Percentiles rank a stretch among this genome's conserved stretches.
Conservation (phyloP, 2,329 filamentous ascomycete genomes). For the Aspergillus thermomutatus region DNA sequence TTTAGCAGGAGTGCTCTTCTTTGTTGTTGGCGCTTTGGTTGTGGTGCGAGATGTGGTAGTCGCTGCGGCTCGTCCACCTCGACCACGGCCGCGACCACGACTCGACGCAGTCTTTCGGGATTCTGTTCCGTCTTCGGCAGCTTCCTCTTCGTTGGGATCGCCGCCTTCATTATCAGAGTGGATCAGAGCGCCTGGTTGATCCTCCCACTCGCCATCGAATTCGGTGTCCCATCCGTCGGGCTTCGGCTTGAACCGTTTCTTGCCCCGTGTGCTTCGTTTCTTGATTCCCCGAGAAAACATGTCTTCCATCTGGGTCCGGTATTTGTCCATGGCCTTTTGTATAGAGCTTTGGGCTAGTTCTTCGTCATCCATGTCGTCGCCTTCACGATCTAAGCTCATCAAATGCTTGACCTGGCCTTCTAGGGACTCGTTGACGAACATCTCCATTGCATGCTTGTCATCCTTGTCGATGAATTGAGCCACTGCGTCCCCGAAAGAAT, state of each 20-base stretch:
- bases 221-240: conserved; percentile 87
- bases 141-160: conserved; percentile 44
- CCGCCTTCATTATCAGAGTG: conserved; percentile 51
- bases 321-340: conserved; percentile 68
- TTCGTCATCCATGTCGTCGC: conserved; percentile 68
- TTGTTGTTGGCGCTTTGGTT: conserved; percentile 27
- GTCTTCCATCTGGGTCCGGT: conserved; percentile 67
- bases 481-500: conserved; percentile 88
- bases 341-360: conserved; percentile 67
- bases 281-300: conserved; percentile 64
- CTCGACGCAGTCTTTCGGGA: conserved; percentile 37
- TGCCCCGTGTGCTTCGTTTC: conserved; percentile 47
- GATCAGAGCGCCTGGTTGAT: conserved; percentile 66
- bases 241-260: conserved; percentile 67
- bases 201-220: conserved; percentile 79
- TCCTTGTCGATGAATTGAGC: conserved; percentile 92
- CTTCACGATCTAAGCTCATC: conserved; percentile 62
- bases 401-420: conserved; percentile 68
- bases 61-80: conserved; percentile 43
- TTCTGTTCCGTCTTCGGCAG: conserved; percentile 46
- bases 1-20: conserved; percentile 18
- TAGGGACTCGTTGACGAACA: conserved; percentile 71
- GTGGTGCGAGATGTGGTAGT: conserved; percentile 35
- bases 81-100: conserved; percentile 47
- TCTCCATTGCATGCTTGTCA: conserved; percentile 86